phyloP scores from a whole-genome alignment of 495 filamentous ascomycete genomes.

The Pyronema omphalodes region DNA sequence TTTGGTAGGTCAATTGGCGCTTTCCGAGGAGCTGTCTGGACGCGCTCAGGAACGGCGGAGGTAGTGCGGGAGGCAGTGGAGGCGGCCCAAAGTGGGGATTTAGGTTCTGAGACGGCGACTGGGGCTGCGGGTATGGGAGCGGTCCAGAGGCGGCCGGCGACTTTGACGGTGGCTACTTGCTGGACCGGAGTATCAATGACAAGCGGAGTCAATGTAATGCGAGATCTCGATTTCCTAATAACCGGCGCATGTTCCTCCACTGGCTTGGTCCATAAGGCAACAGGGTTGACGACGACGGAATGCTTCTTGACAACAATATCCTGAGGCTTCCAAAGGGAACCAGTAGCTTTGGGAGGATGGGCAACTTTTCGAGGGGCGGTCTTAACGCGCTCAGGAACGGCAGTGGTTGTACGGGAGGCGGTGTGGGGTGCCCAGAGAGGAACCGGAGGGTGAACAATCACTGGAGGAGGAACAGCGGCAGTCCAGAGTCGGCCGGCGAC shows the following conservation, averaged over 20 bases:
- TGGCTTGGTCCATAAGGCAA: no score
- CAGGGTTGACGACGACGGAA: neutral
- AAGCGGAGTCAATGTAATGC: no score
- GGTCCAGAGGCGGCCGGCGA: neutral
- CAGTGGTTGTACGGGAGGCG: neutral
- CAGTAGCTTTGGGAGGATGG: neutral
- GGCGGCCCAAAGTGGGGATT: slow-evolving; percentile 15
- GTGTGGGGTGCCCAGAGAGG: neutral
- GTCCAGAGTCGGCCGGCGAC: slow-evolving; percentile 1
- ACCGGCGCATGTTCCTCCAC: no score
- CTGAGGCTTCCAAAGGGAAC: neutral
- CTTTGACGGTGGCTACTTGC: neutral
- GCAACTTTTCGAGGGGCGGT: neutral
- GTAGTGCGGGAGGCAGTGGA: slow-evolving; percentile 17
- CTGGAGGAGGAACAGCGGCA: neutral
- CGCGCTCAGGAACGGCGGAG: slow-evolving; percentile 11
- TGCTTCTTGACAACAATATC: neutral
- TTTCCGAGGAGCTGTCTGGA: neutral
- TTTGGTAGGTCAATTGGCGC: neutral
- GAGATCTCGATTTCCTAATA: no score
- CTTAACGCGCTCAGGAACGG: neutral
- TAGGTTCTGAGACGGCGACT: neutral
- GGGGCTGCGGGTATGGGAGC: neutral
- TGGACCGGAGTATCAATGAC: no score
- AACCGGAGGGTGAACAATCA: neutral